Base-by-base conservation (phyloP, 2,329 filamentous ascomycete species). In the Metarhizium brunneum region DNA sequence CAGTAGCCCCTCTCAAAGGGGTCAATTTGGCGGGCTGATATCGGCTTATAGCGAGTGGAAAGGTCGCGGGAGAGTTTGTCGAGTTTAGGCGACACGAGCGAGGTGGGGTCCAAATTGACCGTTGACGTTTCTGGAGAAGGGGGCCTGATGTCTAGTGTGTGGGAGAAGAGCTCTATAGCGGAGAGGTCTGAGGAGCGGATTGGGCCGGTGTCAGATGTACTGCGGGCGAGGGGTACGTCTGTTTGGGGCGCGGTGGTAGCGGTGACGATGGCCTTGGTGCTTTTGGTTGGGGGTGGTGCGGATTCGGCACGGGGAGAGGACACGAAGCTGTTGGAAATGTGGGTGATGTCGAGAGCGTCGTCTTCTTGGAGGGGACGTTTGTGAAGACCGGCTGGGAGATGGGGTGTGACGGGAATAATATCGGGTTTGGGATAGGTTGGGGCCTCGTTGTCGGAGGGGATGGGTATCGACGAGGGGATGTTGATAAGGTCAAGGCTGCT, bases 1-100 rank as follows among this genome's bases (percentile, higher is more conserved):
- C 92, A 96, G 69, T 88, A 84, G 0, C 91, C 92, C 16, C 92
- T 79, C 67, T 95, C 90, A 42, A 86, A 79, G 1, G 71, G 70
- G 53, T 80, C 75, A 1, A 69, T 59, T 5, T 63, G 60, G 0
- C 69, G 63, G n/a, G 30, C 56, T 6, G 53, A 32, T 6, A 51
- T 52, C 4, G 85, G 84, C 4, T 68, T 73, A 67, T 81, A 89
- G 3, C 79, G 76, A 2, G 73, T 75, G 0, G 70, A 60, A 4
- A 84, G 70, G 16, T 80, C 74, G 30, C 81, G 71, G n/a, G 79
- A 75, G 0, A 70, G 64, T 52, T 71, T 66, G 2, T 76, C 77
- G 1, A 90, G 72, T 60, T 78, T 75, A 8, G 71, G 68, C 0
- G 87, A 87, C 45, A 88, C 67, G 47, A 89, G 72, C 38, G 78